Evolutionary conservation across 2,329 filamentous ascomycete species (phyloP), one percentile per base, ranked within the genome.

Genomic region (Claviceps monticola): DNA sequence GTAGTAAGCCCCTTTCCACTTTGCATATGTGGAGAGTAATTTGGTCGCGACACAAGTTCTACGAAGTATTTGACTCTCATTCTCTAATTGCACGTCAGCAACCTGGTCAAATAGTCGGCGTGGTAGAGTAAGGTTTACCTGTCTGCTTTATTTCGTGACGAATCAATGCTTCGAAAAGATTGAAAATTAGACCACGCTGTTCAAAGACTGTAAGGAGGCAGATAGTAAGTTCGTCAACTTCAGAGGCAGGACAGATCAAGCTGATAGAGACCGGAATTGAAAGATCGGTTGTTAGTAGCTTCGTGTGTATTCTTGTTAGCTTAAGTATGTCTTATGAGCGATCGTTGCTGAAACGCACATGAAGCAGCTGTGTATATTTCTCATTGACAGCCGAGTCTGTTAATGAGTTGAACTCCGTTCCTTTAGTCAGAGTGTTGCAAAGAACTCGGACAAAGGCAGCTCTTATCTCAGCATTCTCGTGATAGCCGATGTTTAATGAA

Each of bases 1-100:
- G 60, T 86, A 86, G 4, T 72, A 64, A 16, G 74, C 69, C 13
- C 82, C 82, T 65, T 84, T 85, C 82, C 82, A 86, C 60, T 83
- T 85, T 5, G 81, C 82, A 58, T 84, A 86, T 7, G 84, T 74
- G 0, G 82, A 84, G 2, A 86, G 71, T 75, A 85, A 83, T 61
- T 85, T 86, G 1, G 82, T 85, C n/a, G 80, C 79, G 1, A 86
- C 82, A 57, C 80, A 84, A 36, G 82, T 83, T 48, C 81, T 72
- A n/a, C 82, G 74, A 11, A 86, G 65, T 21, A 86, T 71, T 58
- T 86, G 82, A 1, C 81, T 75, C 60, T 85, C 82, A 51, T 82
- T 84, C 61, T 85, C 82, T 74, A 38, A 16, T 4, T 3, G 0
- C 17, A 39, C 1, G 16, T 61, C 47, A 65, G 59, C 46, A 50